A percentile compares a stretch with the other conserved stretches of the same genome.
phyloP scores from a whole-genome alignment of 768 basidiomycete species.

The Russula sp. region DNA sequence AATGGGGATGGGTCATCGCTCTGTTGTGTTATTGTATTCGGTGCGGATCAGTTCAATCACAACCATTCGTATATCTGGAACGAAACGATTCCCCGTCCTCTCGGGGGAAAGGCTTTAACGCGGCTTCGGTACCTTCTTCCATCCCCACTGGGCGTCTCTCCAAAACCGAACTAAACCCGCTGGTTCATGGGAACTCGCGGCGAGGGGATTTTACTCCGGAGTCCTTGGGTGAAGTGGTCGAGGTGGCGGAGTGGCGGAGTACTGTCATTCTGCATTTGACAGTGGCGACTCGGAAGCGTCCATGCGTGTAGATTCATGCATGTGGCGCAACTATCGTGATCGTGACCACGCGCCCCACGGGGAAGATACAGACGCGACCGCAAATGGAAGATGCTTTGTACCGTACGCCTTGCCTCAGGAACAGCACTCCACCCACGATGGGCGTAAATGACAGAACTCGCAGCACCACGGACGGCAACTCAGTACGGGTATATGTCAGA shows the following conservation, averaged over 20 bases:
- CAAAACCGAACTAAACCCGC: slow-evolving; percentile 4
- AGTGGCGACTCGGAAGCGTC: background rate
- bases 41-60: background rate
- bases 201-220: background rate
- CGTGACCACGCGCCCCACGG: background rate
- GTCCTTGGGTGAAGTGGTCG: background rate
- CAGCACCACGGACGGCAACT: background rate
- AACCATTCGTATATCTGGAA: background rate
- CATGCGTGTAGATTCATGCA: background rate
- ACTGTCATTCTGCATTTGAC: background rate
- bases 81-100: background rate
- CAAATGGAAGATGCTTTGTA: background rate
- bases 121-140: background rate
- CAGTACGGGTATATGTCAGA: background rate
- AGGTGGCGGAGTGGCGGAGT: background rate
- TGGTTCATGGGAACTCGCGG: background rate
- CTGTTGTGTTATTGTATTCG: background rate
- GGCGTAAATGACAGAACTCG: background rate
- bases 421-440: background rate
- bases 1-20: background rate
- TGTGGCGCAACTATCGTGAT: background rate
- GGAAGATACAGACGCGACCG: background rate
- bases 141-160: background rate
- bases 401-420: background rate
- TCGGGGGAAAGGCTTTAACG: background rate